Evolutionary conservation across 2,329 filamentous ascomycete species (phyloP).

Genomic region (Xylariaceae sp.): DNA sequence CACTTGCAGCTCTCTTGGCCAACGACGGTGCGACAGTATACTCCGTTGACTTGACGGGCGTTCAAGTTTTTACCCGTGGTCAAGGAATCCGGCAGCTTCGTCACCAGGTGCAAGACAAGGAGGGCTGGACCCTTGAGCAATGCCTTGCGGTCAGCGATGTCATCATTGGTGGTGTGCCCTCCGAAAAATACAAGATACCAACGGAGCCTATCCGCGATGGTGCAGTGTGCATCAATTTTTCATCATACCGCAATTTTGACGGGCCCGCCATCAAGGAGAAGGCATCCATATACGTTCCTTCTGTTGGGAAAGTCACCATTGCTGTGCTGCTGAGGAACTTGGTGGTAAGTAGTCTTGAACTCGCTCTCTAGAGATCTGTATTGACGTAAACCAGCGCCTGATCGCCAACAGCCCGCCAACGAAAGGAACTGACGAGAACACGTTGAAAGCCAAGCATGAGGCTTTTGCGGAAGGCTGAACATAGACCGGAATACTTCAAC

Average conservation of each 20-base stretch:
- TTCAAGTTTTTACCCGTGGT: constrained; percentile 88
- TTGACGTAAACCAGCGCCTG: constrained; percentile 41
- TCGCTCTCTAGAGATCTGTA: not conserved
- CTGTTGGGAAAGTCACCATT: constrained; percentile 96
- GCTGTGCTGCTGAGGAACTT: constrained; percentile 85
- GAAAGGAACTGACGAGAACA: constrained; percentile 28
- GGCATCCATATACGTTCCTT: constrained; percentile 93
- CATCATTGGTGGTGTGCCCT: constrained; percentile 88
- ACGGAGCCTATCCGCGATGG: constrained; percentile 79
- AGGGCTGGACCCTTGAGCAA: constrained; percentile 73
- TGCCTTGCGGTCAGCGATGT: constrained; percentile 87
- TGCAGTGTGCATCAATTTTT: constrained; percentile 98
- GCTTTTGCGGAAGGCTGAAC: constrained; percentile 29
- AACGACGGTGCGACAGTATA: constrained; percentile 97
- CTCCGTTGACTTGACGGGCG: constrained; percentile 86
- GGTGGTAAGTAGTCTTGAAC: constrained; percentile 56
- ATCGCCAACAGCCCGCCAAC: constrained; percentile 46
- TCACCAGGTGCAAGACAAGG: constrained; percentile 82
- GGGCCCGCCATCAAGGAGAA: constrained; percentile 84
- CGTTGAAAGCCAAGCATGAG: constrained; percentile 30
- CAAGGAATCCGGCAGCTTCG: constrained; percentile 79
- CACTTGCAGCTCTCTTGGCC: constrained; percentile 85
- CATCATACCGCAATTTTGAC: constrained; percentile 90
- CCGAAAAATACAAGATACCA: constrained; percentile 85
- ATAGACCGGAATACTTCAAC: no score